Base-by-base conservation (phyloP, 768 basidiomycete species). In the Amanita jacksonii region DNA sequence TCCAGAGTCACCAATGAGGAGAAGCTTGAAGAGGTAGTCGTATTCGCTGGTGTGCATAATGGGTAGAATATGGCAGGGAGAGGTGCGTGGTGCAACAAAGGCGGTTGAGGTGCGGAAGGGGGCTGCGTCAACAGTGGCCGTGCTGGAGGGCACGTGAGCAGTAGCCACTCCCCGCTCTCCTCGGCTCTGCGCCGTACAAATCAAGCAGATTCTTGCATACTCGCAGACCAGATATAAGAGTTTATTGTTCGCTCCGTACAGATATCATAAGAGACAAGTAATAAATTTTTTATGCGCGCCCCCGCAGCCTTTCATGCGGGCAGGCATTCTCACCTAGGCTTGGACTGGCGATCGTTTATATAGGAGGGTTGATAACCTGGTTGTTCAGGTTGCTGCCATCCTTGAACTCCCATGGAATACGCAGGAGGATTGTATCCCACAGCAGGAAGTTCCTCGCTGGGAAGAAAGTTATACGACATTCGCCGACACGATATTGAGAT, bases 31-130 rank as follows among this genome's bases (percentile, higher is more conserved):
- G 62, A 92, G 87, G 59, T 85, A 91, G 70, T 92, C 89, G 77
- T 91, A 92, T 64, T 90, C 88, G 71, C 82, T 84, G 61, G 87
- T 86, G 61, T 90, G 86, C 87, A 90, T 88, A n/a, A n/a, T n/a
- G n/a, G 48, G 53, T 74, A 52, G 49, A 47, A 45, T 47, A 43
- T 32, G 31, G 42, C 22, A 47, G 44, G 50, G 51, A 51, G 56
- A 52, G 48, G 51, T 43, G 53, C 50, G 48, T 45, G 43, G 54
- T 50, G 55, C 45, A 54, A 54, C 56, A 61, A 54, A 49, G 54
- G 55, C 52, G 53, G 57, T 52, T 62, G 59, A 57, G 53, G 61
- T 51, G 41, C 40, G 52, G 48, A 53, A 57, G 52, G 54, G 55
- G 54, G 59, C 62, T 54, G 67, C 65, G 62, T 60, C 60, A 62